Evolutionary conservation across 768 basidiomycete species (phyloP), one percentile per base, ranked within the genome.

Genomic region (Lactifluus subvellereus): DNA sequence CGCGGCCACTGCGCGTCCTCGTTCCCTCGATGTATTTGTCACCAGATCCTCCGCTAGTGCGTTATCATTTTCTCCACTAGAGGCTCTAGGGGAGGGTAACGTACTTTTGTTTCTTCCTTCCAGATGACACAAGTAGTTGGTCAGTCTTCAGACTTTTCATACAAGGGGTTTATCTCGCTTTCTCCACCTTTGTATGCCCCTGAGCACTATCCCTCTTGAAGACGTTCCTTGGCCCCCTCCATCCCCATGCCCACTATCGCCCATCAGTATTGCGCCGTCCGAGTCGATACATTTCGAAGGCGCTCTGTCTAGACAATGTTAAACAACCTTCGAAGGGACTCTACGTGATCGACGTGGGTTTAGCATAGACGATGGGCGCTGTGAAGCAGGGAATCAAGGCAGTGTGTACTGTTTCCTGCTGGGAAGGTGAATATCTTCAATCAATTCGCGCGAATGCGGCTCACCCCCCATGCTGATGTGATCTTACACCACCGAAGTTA

Each of bases 231-330:
- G 20, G 52, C 70, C 67, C 6, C 62, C 64, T 33, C 47, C 57
- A 48, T 56, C 67, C 38, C 60, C 58, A 1, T 40, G 73, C 55
- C 51, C 60, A 27, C 51, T 57, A 27, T 49, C 69, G 43, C 66
- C 57, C 27, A 48, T 72, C 72, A 22, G 70, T 69, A 52, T 59
- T 67, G 88, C 90, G 0, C 91, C 89, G 0, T 88, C 92, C 59
- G 89, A 93, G 67, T 91, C 90, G 89, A 74, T 94, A 6, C 90
- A 93, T 69, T 89, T 94, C 64, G 91, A 93, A 91, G 89, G 6
- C 78, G 91, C 3, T 87, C 83, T 0, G 84, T 88, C 35, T 89
- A 88, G 73, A 91, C 88, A 10, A 92, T 90, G 5, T 73, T 89
- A 32, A 85, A 78, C 67, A 93, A 93, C 70, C 83, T 94, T 37